Percentiles rank a stretch among this genome's conserved stretches.
phyloP scores from a whole-genome alignment of 805 yeast species.

The Yarrowia sp. region DNA sequence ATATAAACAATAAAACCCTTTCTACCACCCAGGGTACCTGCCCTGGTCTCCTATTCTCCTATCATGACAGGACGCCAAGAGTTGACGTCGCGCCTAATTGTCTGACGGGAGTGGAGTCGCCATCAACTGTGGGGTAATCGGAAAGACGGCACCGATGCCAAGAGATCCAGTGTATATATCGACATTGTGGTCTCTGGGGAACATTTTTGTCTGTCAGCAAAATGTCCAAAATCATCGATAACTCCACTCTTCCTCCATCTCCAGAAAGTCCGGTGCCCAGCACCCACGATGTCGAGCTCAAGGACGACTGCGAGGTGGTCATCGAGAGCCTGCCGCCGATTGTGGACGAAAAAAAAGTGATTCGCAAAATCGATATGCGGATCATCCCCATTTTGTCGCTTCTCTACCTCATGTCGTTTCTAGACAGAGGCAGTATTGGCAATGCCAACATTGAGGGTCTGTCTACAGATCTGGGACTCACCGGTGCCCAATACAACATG shows the following conservation, averaged over 20 bases:
- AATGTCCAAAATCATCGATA: not conserved
- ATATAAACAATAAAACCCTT: no score
- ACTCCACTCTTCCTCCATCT: not conserved
- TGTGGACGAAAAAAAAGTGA: slow-evolving; percentile 27
- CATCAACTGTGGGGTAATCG: not conserved
- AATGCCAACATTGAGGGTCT: slow-evolving; percentile 53
- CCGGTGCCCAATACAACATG: slow-evolving; percentile 37
- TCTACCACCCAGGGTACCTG: no score
- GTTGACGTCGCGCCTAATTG: not conserved
- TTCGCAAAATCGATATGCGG: slow-evolving; percentile 44
- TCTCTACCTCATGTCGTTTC: slow-evolving; percentile 48
- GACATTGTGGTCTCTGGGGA: not conserved
- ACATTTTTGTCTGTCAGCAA: no score
- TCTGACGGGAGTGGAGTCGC: not conserved
- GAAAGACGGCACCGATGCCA: not conserved
- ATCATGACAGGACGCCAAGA: not conserved
- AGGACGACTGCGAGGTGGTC: not conserved
- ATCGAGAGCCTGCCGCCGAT: slow-evolving; percentile 24
- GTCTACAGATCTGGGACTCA: slow-evolving; percentile 41
- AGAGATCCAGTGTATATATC: not conserved
- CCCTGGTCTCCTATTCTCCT: no score
- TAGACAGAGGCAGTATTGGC: slow-evolving; percentile 53
- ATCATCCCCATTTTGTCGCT: slow-evolving; percentile 47
- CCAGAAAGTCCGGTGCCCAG: not conserved
- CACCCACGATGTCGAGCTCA: not conserved